Percentiles rank a stretch among this genome's conserved stretches.
Conservation (phyloP, 2,329 filamentous ascomycete genomes). For the Hymenoscyphus repandus region DNA sequence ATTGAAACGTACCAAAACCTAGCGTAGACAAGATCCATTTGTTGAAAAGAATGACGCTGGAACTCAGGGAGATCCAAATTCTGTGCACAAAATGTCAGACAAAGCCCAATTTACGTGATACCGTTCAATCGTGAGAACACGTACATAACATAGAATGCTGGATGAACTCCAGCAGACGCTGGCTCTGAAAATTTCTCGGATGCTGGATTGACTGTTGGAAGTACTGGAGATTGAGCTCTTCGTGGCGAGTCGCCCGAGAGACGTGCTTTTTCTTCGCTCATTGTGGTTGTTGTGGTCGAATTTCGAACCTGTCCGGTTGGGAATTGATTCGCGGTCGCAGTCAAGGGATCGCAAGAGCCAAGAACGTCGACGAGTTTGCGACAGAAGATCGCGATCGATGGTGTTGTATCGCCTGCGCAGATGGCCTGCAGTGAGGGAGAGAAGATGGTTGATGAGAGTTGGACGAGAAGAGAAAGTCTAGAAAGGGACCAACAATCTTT, state of each 20-base stretch:
- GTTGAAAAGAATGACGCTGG: slow-evolving; percentile 97
- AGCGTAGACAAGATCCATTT: slow-evolving; percentile 92
- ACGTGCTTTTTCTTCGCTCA: slow-evolving; percentile 77
- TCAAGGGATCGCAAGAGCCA: background rate
- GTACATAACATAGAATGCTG: slow-evolving; percentile 69
- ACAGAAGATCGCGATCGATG: too few species aligned
- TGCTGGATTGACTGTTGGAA: slow-evolving; percentile 71
- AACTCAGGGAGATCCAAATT: slow-evolving; percentile 87
- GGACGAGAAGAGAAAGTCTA: too few species aligned
- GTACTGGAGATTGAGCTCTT: slow-evolving; percentile 52
- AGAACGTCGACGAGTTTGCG: too few species aligned
- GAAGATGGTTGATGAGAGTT: too few species aligned
- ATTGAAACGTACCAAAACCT: slow-evolving; percentile 64
- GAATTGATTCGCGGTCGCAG: background rate
- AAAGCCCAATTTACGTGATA: background rate
- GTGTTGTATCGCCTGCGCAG: too few species aligned
- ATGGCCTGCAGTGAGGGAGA: too few species aligned
- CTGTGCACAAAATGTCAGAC: slow-evolving; percentile 40
- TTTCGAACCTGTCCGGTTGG: background rate
- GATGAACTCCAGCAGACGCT: slow-evolving; percentile 45
- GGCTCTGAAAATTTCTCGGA: slow-evolving; percentile 61
- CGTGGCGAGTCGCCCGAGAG: slow-evolving; percentile 72
- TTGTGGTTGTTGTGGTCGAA: slow-evolving; percentile 34
- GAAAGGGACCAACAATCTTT: too few species aligned
- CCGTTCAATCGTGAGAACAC: slow-evolving; percentile 25